Percentiles rank a stretch among this genome's conserved stretches.
phyloP scores from a whole-genome alignment of 2,329 filamentous ascomycete species.

The Colletotrichum gigasporum region DNA sequence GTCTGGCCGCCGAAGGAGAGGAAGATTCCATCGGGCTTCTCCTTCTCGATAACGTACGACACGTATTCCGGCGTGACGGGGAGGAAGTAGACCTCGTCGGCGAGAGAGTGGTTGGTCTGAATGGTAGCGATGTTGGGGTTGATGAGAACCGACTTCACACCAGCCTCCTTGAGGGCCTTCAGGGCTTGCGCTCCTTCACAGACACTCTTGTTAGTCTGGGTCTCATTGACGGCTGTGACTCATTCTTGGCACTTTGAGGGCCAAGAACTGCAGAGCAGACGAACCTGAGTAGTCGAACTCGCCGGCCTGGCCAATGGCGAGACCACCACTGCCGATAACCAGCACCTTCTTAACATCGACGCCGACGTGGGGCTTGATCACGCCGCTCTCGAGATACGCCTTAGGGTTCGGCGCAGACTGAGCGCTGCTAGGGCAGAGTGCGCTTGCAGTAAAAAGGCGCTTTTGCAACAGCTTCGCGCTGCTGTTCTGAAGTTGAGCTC shows the following conservation, averaged over 20 bases:
- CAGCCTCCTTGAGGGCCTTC: conserved; percentile 96
- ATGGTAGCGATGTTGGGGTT: conserved; percentile 99
- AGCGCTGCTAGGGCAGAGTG: conserved; percentile 53
- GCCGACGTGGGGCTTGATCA: conserved; percentile 79
- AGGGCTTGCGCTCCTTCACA: conserved; percentile 87
- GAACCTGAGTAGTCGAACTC: conserved; percentile 98
- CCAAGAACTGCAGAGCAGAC: conserved; percentile 43
- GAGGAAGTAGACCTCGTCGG: conserved; percentile 97
- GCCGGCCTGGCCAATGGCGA: conserved; percentile 96
- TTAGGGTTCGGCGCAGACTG: conserved; percentile 82
- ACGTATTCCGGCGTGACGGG: conserved; percentile 98
- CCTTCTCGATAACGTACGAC: conserved; percentile 95
- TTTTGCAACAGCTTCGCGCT: conserved; percentile 49
- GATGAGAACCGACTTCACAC: conserved; percentile 89
- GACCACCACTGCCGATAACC: conserved; percentile 93
- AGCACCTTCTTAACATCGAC: conserved; percentile 97
- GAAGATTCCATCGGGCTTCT: conserved; percentile 96
- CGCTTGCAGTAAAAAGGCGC: conserved; percentile 58
- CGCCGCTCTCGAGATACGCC: conserved; percentile 89
- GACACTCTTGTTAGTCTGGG: conserved; percentile 33
- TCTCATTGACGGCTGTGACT: conserved; percentile 19
- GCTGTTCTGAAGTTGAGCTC: conserved; percentile 43
- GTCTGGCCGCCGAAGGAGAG: conserved; percentile 98
- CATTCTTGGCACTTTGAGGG: conserved; percentile 4
- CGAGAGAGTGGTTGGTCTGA: conserved; percentile 94